Conservation (phyloP, 441 rosid species). For the Monsonia emarginata region DNA sequence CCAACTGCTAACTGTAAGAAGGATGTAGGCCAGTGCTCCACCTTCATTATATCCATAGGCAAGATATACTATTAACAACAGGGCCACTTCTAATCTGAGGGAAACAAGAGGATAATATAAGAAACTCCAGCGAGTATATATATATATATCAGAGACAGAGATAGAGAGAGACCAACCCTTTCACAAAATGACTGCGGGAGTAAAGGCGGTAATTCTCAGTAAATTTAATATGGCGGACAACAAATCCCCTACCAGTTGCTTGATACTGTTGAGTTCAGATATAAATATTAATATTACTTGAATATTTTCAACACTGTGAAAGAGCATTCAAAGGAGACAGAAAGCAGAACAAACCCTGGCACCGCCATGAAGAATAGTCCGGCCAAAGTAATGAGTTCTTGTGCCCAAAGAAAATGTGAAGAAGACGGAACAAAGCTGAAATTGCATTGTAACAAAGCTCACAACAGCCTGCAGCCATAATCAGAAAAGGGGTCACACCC, state of each 20-base stretch:
- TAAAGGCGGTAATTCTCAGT: conserved; percentile 92
- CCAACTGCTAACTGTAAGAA: conserved; percentile 94
- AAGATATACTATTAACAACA: conserved; percentile 68
- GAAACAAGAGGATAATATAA: conserved; percentile 21
- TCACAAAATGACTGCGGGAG: conserved; percentile 95
- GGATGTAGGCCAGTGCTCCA: conserved; percentile 73
- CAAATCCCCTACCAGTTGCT: conserved; percentile 98
- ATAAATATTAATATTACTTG: conserved; percentile 20
- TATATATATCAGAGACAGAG: conserved; percentile 9
- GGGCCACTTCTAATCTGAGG: conserved; percentile 75
- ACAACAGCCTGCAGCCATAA: conserved; percentile 69
- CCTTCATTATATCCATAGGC: conserved; percentile 82
- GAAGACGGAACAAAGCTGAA: conserved; percentile 92
- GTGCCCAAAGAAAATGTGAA: conserved; percentile 98
- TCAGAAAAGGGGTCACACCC: conserved; percentile 8
- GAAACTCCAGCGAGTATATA: conserved; percentile 8
- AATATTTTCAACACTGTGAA: conserved; percentile 12
- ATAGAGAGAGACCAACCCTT: conserved; percentile 49
- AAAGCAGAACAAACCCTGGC: conserved; percentile 59
- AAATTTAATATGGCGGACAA: conserved; percentile 82
- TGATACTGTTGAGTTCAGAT: conserved; percentile 52
- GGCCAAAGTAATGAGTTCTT: conserved; percentile 90
- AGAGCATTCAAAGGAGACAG: neutral
- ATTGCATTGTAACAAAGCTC: conserved; percentile 86
- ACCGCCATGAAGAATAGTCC: conserved; percentile 97